These are phyloP conservation scores for Vachellia collinsii DNA, from an alignment of 306 rosid genomes.

Conservation along the genomic window DNA sequence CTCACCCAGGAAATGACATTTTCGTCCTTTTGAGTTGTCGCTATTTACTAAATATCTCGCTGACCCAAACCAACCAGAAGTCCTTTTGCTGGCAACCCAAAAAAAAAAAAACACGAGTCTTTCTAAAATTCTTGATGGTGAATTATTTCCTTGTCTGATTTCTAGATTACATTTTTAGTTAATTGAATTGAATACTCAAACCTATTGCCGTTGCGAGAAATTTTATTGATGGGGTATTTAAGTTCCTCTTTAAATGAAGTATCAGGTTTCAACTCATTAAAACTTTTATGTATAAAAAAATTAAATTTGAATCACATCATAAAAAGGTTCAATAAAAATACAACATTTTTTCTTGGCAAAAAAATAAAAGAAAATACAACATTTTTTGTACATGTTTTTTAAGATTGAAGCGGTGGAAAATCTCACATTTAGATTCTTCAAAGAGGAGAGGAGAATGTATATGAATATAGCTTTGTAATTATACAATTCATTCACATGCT, in stretches of 20 bases:
- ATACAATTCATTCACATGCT: not conserved
- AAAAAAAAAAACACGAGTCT: not conserved
- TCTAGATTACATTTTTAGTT: no score
- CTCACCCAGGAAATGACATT: slow-evolving; percentile 38
- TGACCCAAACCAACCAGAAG: not conserved
- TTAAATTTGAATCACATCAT: no score
- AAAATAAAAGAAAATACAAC: not conserved
- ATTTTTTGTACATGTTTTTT: not conserved
- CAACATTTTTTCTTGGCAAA: no score
- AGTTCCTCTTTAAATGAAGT: no score
- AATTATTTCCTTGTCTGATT: no score
- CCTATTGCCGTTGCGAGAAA: no score
- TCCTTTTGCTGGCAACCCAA: not conserved
- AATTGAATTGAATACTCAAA: no score
- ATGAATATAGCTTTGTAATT: not conserved
- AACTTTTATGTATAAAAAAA: no score
- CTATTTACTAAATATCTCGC: slow-evolving; percentile 5
- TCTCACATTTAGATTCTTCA: not conserved
- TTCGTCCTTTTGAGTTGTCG: slow-evolving; percentile 1
- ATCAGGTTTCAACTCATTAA: no score
- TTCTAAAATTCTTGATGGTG: not conserved
- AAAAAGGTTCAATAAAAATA: no score
- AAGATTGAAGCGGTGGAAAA: not conserved
- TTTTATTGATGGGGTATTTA: no score
- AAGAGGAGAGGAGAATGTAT: not conserved